A percentile compares a stretch with the other conserved stretches of the same genome.
Evolutionary conservation across 1,284 basidiomycete species (phyloP).

Genomic region (Ganoderma boninense): DNA sequence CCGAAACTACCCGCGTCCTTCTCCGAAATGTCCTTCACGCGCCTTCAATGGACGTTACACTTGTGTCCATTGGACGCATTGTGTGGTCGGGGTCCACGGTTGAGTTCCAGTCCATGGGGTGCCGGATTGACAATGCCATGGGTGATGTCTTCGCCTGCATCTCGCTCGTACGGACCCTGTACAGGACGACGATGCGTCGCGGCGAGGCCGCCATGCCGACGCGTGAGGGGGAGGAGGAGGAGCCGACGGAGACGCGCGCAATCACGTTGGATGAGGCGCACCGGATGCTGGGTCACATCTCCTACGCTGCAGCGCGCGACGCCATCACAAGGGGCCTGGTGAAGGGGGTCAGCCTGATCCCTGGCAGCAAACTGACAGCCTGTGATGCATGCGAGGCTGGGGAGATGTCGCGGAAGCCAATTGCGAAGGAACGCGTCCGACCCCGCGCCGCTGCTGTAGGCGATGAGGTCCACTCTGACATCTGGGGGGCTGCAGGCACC

Average conservation of each 20-base stretch:
- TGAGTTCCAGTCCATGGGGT: slow-evolving; percentile 41
- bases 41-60: slow-evolving; percentile 44
- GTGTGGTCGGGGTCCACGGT: slow-evolving; percentile 41
- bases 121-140: slow-evolving; percentile 21
- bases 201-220: background rate
- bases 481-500: slow-evolving; percentile 34
- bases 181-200: background rate
- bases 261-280: slow-evolving; percentile 16
- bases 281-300: slow-evolving; percentile 17
- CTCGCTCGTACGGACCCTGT: slow-evolving; percentile 4
- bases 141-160: background rate
- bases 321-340: slow-evolving; percentile 18
- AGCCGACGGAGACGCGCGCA: background rate
- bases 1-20: slow-evolving; percentile 29
- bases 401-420: slow-evolving; percentile 31
- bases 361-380: background rate
- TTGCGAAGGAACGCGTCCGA: slow-evolving; percentile 27
- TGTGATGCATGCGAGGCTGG: slow-evolving; percentile 35
- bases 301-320: background rate
- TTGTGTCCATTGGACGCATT: slow-evolving; percentile 46
- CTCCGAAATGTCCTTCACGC: slow-evolving; percentile 47
- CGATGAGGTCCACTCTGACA: slow-evolving; percentile 33
- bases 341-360: slow-evolving; percentile 15
- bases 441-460: slow-evolving; percentile 25
- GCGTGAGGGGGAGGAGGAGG: background rate